These are phyloP conservation scores for Diaporthe velutina DNA, from an alignment of 2,329 filamentous ascomycete genomes.

Conservation along the genomic window DNA sequence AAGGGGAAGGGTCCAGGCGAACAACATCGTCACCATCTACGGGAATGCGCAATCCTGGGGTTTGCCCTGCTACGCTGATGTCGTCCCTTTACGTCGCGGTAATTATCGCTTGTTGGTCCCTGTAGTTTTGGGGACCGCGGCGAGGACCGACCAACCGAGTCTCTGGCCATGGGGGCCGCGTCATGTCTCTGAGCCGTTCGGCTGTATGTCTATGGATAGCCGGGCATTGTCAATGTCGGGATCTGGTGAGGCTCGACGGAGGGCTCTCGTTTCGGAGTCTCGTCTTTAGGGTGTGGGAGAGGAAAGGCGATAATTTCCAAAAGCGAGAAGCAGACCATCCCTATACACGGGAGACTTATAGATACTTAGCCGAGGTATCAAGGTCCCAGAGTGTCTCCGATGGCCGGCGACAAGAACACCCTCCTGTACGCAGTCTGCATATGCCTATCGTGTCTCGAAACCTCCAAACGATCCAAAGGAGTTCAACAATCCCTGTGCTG, in stretches of 20 bases:
- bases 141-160: neutral
- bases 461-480: neutral
- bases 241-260: neutral
- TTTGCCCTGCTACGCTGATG: neutral
- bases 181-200: neutral
- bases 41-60: neutral
- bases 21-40: neutral
- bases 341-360: neutral
- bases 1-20: neutral
- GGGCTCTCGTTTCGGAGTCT: neutral
- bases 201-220: neutral
- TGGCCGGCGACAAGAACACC: neutral
- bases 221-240: neutral
- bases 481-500: neutral
- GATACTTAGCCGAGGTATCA: neutral
- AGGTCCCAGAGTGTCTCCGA: neutral
- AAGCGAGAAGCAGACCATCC: neutral
- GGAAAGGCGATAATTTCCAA: neutral
- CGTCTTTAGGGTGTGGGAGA: neutral
- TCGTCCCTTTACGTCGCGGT: neutral
- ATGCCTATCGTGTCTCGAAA: neutral
- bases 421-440: neutral
- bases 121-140: neutral
- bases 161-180: neutral
- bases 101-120: slow-evolving; percentile 15